A percentile compares a stretch with the other conserved stretches of the same genome.
phyloP scores from a whole-genome alignment of 1,284 basidiomycete genomes.

The Polyporus tsugae region DNA sequence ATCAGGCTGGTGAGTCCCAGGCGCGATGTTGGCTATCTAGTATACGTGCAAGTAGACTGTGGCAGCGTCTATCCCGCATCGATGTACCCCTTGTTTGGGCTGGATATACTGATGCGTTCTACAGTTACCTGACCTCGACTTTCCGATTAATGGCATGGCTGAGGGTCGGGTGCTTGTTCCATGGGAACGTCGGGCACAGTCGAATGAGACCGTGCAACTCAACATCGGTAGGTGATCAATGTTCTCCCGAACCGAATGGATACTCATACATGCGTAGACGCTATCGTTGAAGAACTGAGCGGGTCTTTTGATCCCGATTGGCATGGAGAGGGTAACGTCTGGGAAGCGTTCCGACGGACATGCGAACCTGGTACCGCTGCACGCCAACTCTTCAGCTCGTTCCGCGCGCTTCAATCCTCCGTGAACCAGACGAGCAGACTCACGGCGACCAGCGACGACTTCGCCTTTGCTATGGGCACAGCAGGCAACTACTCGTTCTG shows the following conservation, averaged over 20 bases:
- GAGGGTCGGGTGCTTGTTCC: constrained; percentile 92
- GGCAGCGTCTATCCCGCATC: too few species aligned
- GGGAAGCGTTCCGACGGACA: constrained; percentile 92
- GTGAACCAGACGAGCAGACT: constrained; percentile 42
- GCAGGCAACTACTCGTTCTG: constrained; percentile 83
- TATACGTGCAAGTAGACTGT: too few species aligned
- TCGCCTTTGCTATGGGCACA: constrained; percentile 64
- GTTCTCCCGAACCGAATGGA: constrained; percentile 15
- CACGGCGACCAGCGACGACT: constrained; percentile 56
- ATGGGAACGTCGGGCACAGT: constrained; percentile 79
- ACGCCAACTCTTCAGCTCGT: constrained; percentile 82
- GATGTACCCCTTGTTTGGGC: too few species aligned
- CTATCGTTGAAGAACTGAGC: constrained; percentile 67
- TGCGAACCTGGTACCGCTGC: constrained; percentile 84
- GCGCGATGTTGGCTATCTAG: too few species aligned
- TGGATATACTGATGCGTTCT: constrained; percentile 24
- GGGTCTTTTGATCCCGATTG: constrained; percentile 85
- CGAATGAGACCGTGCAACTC: constrained; percentile 71
- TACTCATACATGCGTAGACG: constrained; percentile 49
- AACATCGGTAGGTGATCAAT: constrained; percentile 53
- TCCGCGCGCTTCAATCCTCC: constrained; percentile 52
- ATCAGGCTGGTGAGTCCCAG: too few species aligned
- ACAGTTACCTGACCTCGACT: constrained; percentile 89
- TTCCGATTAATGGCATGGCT: constrained; percentile 90
- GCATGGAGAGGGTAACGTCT: constrained; percentile 84